phyloP scores from a whole-genome alignment of 1,284 basidiomycete species.

The Pseudozyma sp. region DNA sequence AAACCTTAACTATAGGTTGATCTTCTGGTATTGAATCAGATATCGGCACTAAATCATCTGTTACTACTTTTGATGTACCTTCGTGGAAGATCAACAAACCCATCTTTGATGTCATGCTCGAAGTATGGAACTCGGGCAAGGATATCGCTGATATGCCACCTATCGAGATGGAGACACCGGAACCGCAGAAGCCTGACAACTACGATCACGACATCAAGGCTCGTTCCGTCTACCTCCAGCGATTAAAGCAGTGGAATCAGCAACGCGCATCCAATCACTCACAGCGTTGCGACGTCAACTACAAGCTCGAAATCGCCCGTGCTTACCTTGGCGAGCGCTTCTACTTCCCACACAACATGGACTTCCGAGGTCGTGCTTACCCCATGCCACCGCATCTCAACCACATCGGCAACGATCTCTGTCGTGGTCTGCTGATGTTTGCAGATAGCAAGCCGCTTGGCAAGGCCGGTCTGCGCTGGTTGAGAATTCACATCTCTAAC shows the following conservation, averaged over 20 bases:
- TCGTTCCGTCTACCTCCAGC: slow-evolving; percentile 75
- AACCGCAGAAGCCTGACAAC: slow-evolving; percentile 76
- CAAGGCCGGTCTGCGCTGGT: slow-evolving; percentile 81
- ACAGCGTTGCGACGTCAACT: slow-evolving; percentile 92
- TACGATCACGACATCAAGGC: slow-evolving; percentile 78
- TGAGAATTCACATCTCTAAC: slow-evolving; percentile 94
- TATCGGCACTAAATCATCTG: no score
- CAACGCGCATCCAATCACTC: slow-evolving; percentile 74
- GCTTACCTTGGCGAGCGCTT: slow-evolving; percentile 87
- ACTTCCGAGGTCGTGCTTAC: slow-evolving; percentile 97
- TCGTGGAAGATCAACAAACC: slow-evolving; percentile 89
- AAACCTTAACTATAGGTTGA: no score
- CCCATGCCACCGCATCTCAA: slow-evolving; percentile 95
- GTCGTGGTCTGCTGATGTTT: slow-evolving; percentile 88
- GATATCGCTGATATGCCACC: slow-evolving; percentile 70
- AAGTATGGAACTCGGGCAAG: slow-evolving; percentile 81
- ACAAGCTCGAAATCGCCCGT: slow-evolving; percentile 95
- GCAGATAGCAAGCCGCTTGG: slow-evolving; percentile 84
- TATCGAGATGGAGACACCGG: slow-evolving; percentile 45
- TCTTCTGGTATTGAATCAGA: no score
- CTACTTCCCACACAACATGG: slow-evolving; percentile 96
- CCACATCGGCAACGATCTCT: slow-evolving; percentile 95
- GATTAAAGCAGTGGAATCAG: slow-evolving; percentile 74
- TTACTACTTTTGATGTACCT: no score
- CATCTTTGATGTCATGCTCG: slow-evolving; percentile 79